Evolutionary conservation across 2,329 filamentous ascomycete genomes (phyloP).

Genomic region (Colletotrichum sp.): DNA sequence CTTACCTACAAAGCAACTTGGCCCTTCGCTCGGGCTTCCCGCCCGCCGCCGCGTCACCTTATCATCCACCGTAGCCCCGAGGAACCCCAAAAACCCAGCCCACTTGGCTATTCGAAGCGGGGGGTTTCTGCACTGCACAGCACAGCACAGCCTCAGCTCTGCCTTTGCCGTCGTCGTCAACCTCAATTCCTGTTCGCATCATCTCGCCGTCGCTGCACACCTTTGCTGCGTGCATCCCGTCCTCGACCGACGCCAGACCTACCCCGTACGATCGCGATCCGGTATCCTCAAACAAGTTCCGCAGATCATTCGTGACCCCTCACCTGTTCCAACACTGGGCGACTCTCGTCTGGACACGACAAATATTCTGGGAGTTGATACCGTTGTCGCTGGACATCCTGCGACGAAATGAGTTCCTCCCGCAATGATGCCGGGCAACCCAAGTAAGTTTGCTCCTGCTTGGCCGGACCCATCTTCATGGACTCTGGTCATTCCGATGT

Average conservation of each 20-base stretch:
- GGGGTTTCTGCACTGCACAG: constrained; percentile 21
- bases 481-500: background rate
- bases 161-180: constrained; percentile 23
- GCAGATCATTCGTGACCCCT: constrained; percentile 2
- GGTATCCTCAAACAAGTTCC: background rate
- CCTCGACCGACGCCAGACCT: background rate
- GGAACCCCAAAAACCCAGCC: constrained; percentile 21
- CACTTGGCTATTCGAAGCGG: constrained; percentile 24
- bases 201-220: background rate
- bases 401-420: constrained; percentile 25
- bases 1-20: background rate
- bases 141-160: constrained; percentile 26
- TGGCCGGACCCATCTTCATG: background rate
- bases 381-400: constrained; percentile 20
- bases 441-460: constrained; percentile 31
- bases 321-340: constrained; percentile 10
- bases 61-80: constrained; percentile 13
- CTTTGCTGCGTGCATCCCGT: background rate
- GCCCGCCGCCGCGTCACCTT: constrained; percentile 24
- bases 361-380: constrained; percentile 17
- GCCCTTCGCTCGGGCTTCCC: constrained; percentile 13
- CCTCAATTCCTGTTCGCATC: constrained; percentile 6
- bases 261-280: background rate
- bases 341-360: constrained; percentile 5
- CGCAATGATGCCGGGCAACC: constrained; percentile 42